Evolutionary conservation across 257 asterid genomes (phyloP), one percentile per base, ranked within the genome.

Genomic region (Primulina tabacum): DNA sequence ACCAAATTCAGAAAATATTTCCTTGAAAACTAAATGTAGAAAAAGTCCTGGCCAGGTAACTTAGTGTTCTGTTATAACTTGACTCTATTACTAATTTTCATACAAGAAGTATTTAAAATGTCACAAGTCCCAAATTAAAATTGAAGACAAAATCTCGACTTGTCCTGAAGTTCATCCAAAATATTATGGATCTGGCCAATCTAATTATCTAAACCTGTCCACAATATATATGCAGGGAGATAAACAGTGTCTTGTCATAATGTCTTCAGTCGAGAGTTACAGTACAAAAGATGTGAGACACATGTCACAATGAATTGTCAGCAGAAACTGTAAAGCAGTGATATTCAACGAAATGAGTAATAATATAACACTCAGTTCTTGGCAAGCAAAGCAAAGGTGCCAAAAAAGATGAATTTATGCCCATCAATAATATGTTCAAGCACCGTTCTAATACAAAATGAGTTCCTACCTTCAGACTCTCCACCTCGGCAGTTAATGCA

Each of bases 401-500:
- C 47, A 65, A 59, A 26, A 21, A 74, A 57, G 64, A 59, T 72
- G 71, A 3, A 16, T 60, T 64, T 28, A 12, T 40, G 9, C 35
- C 29, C 30, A 38, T 60, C 43, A 56, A 30, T 64, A 62, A 71
- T 80, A 65, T 73, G 65, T 50, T 70, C 73, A 69, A 71, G 63
- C 21, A 68, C 28, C 59, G 4, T 20, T 68, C 18, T 67, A 50
- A 56, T 32, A 38, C 6, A 69, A 4, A 69, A 55, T 43, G 69
- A 59, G 60, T 62, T 64, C 75, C 64, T 82, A 91, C 99, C 96
- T 86, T 88, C 78, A 94, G 80, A 82, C 75, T 84, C 70, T 88
- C 95, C 29, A 94, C 80, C 76, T 94, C 95, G 38, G 90, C 82
- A 65, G 92, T 84, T 80, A 94, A 82, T 66, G 96, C 86, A 80